phyloP scores from a whole-genome alignment of 306 rosid genomes.

The Morella rubra region DNA sequence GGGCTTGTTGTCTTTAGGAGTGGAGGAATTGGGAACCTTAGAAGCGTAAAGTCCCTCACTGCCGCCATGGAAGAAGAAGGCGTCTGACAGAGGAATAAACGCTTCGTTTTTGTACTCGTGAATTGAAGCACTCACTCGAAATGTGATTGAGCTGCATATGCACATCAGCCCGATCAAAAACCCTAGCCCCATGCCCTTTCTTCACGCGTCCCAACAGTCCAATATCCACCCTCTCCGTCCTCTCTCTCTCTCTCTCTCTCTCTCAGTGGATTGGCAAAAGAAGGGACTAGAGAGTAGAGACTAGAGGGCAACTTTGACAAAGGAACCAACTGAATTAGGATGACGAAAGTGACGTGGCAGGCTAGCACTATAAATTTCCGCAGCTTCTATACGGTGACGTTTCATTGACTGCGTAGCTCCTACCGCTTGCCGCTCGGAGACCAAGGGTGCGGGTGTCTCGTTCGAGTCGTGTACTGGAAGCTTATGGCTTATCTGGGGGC shows the following conservation, averaged over 20 bases:
- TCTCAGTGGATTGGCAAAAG: background rate
- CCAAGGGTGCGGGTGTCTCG: no score
- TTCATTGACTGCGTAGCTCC: background rate
- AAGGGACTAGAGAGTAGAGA: background rate
- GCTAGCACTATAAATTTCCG: background rate
- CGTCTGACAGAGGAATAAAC: constrained; percentile 67
- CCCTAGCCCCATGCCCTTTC: constrained; percentile 14
- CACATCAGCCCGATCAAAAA: constrained; percentile 7
- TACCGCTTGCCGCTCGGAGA: no score
- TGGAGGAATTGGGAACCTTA: constrained; percentile 32
- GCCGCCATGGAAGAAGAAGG: constrained; percentile 98
- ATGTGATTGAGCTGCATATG: constrained; percentile 4
- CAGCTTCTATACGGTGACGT: background rate
- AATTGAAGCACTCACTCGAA: constrained; percentile 50
- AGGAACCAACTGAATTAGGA: background rate
- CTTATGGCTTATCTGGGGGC: no score
- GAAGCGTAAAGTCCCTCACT: constrained; percentile 80
- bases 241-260: background rate
- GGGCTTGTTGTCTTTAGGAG: constrained; percentile 28
- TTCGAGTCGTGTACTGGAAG: no score
- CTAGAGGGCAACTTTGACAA: background rate
- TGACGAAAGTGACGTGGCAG: background rate
- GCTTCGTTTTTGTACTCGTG: constrained; percentile 66
- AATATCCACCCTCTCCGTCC: background rate
- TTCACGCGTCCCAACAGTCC: background rate